Evolutionary conservation across 192 early-diverging fungal genomes (phyloP), one percentile per base, ranked within the genome.

Genomic region (Dispira parvispora): DNA sequence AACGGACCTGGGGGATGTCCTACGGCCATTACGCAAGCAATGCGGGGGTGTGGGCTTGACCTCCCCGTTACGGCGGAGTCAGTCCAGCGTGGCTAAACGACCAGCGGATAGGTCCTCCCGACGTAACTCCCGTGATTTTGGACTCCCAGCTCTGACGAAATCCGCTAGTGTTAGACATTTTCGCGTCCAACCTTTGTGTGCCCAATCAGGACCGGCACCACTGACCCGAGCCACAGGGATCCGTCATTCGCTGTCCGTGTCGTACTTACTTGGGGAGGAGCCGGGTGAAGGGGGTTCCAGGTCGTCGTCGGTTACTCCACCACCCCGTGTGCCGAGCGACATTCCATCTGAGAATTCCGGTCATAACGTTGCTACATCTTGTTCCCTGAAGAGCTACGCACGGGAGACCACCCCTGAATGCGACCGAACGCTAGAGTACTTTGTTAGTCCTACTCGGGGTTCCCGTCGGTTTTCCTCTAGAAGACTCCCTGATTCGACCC

Each of bases 11-110:
- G 43, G 43, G 1, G 58, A 61, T 21, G 42, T 61, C 5, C 43
- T 61, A 43, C 16, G 20, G 44, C 58, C 58, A 12, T n/a, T 61
- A 18, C 58, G 58, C 16, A 32, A 18, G 11, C 58, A 61, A 44
- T 61, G 58, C 43, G 42, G 58, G 11, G 58, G 58, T n/a, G 45
- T 25, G 32, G 9, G 9, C 0, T 18, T 61, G 14, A 0, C n/a
- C 18, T n/a, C 55, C 9, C 55, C 55, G 1, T 5, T 57, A 18
- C 21, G 38, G 1, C 55, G 55, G 0, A 26, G 21, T 18, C 55
- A 38, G 21, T 57, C 55, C n/a, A 27, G 18, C 21, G 9, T 38
- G 26, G 26, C 50, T 18, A 52, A 38, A 38, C 32, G 32, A 38
- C 6, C 32, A 38, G 32, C 32, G 32, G 32, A 38, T 6, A 38